phyloP scores from a whole-genome alignment of 1,139 yeast species.

The Candida sp. region DNA sequence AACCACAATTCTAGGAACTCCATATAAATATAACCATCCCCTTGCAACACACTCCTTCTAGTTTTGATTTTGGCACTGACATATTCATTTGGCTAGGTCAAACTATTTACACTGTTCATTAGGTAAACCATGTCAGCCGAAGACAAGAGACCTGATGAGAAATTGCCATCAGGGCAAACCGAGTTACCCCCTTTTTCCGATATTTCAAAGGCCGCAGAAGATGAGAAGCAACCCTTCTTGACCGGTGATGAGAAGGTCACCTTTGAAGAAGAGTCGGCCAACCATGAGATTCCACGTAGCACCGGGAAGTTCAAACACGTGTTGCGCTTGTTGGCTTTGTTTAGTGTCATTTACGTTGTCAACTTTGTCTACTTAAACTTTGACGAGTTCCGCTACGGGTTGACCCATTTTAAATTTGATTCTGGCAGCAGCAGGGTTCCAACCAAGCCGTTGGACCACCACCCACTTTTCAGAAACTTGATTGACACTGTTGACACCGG shows the following conservation, averaged over 20 bases:
- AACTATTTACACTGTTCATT: background rate
- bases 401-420: background rate
- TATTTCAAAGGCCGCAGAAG: background rate
- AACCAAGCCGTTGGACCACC: conserved; percentile 2
- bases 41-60: too few species aligned
- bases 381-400: background rate
- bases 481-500: conserved; percentile 6
- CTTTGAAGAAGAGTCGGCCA: background rate
- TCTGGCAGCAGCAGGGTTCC: background rate
- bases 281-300: background rate
- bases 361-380: background rate
- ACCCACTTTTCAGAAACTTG: conserved; percentile 11
- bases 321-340: background rate
- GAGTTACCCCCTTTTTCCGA: conserved; percentile 6
- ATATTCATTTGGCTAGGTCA: too few species aligned
- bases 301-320: background rate
- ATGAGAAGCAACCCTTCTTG: background rate
- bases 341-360: conserved; percentile 1
- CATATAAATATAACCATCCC: too few species aligned
- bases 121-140: background rate
- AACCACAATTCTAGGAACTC: background rate
- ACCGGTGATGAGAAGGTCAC: background rate
- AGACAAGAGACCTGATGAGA: conserved; percentile 1
- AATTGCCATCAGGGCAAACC: background rate
- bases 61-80: too few species aligned